Conservation (phyloP, 73 alveolate species). For the Blepharisma japonicum region DNA sequence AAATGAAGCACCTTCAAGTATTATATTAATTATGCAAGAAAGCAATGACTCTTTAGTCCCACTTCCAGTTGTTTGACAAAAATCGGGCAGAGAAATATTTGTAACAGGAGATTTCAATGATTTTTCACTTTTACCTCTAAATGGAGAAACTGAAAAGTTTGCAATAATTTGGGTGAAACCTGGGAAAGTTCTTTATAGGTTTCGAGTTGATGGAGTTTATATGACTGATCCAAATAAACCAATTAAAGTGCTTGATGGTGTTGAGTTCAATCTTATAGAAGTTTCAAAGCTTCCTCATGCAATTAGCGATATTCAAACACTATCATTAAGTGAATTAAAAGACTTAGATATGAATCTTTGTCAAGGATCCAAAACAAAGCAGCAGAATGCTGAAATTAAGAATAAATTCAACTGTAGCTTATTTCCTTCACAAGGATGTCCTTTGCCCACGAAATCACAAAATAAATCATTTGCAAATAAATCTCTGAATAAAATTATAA, state of each 20-base stretch:
- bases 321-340: neutral
- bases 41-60: conserved; percentile 10
- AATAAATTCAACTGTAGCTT: too few relatives aligned
- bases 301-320: neutral
- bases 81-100: neutral
- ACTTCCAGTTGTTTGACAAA: conserved; percentile 15
- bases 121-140: neutral
- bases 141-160: conserved; percentile 14
- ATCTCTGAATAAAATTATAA: too few relatives aligned
- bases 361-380: neutral
- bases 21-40: neutral
- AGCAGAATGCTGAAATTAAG: too few relatives aligned
- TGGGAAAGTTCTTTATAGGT: neutral
- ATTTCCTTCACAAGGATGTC: too few relatives aligned
- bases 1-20: too few relatives aligned
- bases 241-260: neutral
- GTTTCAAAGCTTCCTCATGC: conserved; percentile 7
- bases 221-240: neutral
- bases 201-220: conserved; percentile 1
- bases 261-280: neutral
- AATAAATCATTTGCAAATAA: too few relatives aligned
- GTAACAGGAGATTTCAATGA: conserved; percentile 22
- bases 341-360: neutral
- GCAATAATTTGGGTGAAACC: neutral
- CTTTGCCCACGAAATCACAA: too few relatives aligned